A percentile compares a stretch with the other conserved stretches of the same genome.
Conservation (phyloP, 2,329 filamentous ascomycete species). For the Fusarium austroafricanum region DNA sequence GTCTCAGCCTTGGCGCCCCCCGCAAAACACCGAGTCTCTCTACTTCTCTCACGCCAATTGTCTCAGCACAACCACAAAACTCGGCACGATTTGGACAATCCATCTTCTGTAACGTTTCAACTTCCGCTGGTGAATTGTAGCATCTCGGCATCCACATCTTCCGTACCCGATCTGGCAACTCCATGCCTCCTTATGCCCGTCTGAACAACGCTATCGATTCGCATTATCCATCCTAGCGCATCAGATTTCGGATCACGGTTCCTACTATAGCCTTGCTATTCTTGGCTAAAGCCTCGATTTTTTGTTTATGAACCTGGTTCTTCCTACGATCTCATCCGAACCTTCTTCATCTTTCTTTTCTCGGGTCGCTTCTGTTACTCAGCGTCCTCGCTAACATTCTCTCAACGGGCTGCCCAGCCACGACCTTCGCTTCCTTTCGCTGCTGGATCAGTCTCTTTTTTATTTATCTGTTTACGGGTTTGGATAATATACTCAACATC, state of each 20-base stretch:
- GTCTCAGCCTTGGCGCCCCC: constrained; percentile 27
- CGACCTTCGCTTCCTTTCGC: constrained; percentile 48
- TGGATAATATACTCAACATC: constrained; percentile 19
- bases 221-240: constrained; percentile 5
- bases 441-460: constrained; percentile 71
- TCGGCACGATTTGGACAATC: constrained; percentile 8
- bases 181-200: constrained; percentile 25
- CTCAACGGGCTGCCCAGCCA: constrained; percentile 31
- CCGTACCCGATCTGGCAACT: constrained; percentile 32
- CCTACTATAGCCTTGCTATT: constrained; percentile 17
- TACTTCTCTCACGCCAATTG: constrained; percentile 39
- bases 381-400: constrained; percentile 25
- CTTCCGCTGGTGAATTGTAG: constrained; percentile 28
- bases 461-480: constrained; percentile 40
- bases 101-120: constrained; percentile 45
- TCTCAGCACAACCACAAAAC: constrained; percentile 41
- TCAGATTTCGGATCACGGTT: constrained; percentile 35
- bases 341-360: constrained; percentile 32
- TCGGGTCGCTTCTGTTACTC: constrained; percentile 40
- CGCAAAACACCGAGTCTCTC: constrained; percentile 36
- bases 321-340: constrained; percentile 24
- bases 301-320: constrained; percentile 40
- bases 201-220: constrained; percentile 14
- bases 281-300: constrained; percentile 1
- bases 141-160: constrained; percentile 34